Evolutionary conservation across 140 eudicot genomes (phyloP), one percentile per base, ranked within the genome.

Genomic region (Anethum foeniculum): DNA sequence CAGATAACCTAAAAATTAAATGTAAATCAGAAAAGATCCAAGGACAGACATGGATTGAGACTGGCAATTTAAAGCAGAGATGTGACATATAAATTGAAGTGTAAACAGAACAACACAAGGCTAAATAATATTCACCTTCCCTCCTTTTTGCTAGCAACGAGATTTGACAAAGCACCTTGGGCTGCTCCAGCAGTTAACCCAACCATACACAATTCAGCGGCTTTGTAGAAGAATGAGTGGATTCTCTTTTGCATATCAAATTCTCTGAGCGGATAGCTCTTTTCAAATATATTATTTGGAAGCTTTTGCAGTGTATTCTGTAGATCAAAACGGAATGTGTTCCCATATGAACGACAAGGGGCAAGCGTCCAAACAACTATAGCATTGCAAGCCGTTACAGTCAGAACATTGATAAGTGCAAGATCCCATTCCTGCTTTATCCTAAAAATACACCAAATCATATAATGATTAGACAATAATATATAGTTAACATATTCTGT

Each of bases 331-430:
- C 89, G 92, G 82, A 95, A 95, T n/a, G 99, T 95, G 71, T 88
- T 91, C 49, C 99, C 99, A 77, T 95, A 95, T 27, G 99, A 95
- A 75, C 98, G 99, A 77, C 98, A 95, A 60, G 99, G 98, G 80
- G 99, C 98, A 77, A 95, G 96, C 0, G 98, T 88, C 99, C 99
- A 95, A 78, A 93, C 97, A 86, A 86, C 97, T n/a, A 87, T 52
- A 23, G 97, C 92, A 84, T 95, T 95, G 90, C 99, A 95, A 81
- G 99, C 94, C 19, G 99, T 84, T 74, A 87, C 97, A 3, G 99
- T 92, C 39, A 95, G 96, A 75, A 95, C 97, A 27, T 95, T 95
- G 48, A 95, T 84, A 62, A 95, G 92, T 67, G 99, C 99, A 81
- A 95, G 95, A 88, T 95, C 99, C 99, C 99, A 95, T 78, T 95